phyloP scores from a whole-genome alignment of 305 asterid genomes.

The Andrographis paniculata region DNA sequence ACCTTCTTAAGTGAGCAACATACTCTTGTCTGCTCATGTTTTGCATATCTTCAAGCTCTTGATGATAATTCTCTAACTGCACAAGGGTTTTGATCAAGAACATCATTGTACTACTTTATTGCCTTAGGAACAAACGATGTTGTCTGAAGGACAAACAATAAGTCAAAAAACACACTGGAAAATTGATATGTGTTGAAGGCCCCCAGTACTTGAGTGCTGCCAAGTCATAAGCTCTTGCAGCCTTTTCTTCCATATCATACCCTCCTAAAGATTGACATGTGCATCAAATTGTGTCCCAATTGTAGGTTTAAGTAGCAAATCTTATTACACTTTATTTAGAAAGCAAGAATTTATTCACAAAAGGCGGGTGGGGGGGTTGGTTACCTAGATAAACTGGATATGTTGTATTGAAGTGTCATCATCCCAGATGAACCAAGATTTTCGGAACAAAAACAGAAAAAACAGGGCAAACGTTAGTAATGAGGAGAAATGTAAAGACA shows the following conservation, averaged over 20 bases:
- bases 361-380: too few relatives aligned
- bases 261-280: constrained; percentile 48
- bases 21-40: constrained; percentile 92
- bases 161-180: constrained; percentile 48
- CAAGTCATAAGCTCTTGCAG: constrained; percentile 94
- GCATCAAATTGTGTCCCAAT: constrained; percentile 3
- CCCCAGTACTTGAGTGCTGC: constrained; percentile 99
- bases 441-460: constrained; percentile 1
- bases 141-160: background rate
- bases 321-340: background rate
- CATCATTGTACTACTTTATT: background rate
- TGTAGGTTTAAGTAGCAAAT: background rate
- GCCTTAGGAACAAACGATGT: background rate
- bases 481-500: background rate
- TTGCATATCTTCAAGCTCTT: constrained; percentile 80
- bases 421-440: constrained; percentile 25
- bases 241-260: constrained; percentile 96
- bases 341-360: too few relatives aligned
- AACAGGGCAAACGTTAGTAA: constrained; percentile 15
- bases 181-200: constrained; percentile 84
- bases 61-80: constrained; percentile 79
- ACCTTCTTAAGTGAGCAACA: constrained; percentile 96
- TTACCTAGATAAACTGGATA: constrained; percentile 88
- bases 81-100: too few relatives aligned
- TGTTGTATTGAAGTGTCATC: constrained; percentile 11